A percentile compares a stretch with the other conserved stretches of the same genome.
phyloP scores from a whole-genome alignment of 2,329 filamentous ascomycete genomes.

The Chrysoporthe cubensis region DNA sequence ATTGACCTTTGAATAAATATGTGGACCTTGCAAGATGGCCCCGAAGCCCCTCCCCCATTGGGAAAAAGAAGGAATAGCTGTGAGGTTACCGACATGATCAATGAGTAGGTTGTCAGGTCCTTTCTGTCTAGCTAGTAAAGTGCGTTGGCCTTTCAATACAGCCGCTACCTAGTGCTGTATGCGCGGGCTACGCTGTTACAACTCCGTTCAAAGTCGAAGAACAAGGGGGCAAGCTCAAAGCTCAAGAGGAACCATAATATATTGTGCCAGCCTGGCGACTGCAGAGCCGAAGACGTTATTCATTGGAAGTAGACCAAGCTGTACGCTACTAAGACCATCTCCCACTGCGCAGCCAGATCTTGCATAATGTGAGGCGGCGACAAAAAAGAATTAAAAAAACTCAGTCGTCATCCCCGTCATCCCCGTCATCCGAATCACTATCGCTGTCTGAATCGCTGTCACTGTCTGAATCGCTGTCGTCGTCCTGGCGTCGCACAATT shows the following conservation, averaged over 20 bases:
- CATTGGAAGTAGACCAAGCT: neutral
- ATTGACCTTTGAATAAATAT: no score
- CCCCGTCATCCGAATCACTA: neutral
- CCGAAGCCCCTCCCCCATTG: no score
- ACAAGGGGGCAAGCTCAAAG: neutral
- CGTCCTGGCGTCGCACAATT: conserved; percentile 7
- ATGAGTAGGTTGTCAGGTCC: no score
- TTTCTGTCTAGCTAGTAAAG: no score
- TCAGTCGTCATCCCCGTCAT: conserved; percentile 6
- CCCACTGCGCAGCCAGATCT: neutral
- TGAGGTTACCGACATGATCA: no score
- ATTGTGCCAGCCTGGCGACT: neutral
- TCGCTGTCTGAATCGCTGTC: neutral
- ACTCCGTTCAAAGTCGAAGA: neutral
- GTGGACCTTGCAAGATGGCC: no score
- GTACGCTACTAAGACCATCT: neutral
- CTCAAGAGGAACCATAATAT: neutral
- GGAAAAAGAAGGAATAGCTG: no score
- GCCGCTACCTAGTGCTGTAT: no score
- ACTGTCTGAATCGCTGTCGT: conserved; percentile 1
- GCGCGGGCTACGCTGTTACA: neutral
- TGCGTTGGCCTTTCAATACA: no score
- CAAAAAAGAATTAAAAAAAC: no score
- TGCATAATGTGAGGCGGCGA: no score
- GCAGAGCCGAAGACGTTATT: neutral